Base-by-base conservation (phyloP, 2,329 filamentous ascomycete genomes). In the Dactylellina haptotyla region DNA sequence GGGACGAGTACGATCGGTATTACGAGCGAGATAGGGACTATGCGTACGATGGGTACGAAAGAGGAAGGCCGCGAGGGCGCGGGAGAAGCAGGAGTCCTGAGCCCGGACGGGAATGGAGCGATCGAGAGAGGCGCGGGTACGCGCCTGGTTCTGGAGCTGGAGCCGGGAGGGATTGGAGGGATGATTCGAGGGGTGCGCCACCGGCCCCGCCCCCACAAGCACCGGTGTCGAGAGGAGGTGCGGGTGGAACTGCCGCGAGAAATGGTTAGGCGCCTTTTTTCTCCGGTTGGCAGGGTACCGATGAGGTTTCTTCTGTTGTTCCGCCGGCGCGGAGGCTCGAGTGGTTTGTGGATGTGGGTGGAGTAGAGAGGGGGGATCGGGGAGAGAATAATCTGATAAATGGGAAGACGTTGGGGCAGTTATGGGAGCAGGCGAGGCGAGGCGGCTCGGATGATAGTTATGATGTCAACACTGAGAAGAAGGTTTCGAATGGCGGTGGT, bases 1-100 rank as follows among this genome's bases (percentile, higher is more conserved):
- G 67, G 9, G 67, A 72, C 5, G 67, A 56, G 9, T 72, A 72
- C 39, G 67, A 72, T 30, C 37, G 67, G n/a, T 72, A 72, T 18
- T 72, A 65, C 16, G 59, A 65, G 12, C 59, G 59, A 45, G 67
- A 72, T 9, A 30, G 67, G n/a, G 67, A 64, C 5, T 48, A 41
- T 37, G 59, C 34, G 16, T 48, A 45, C 10, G 56, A 45, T 9
- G 64, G 58, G 45, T 65, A 46, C 34, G 59, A 72, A 12, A 37
- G 56, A 34, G 39, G 43, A 8, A 43, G 61, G 18, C 1, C 30
- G 0, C n/a, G 37, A n/a, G 54, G 25, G 2, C 41, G 67, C 18
- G 67, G 67, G 4, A 28, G 67, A 5, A 72, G 67, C 23, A 26
- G 67, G n/a, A 72, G 67, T 37, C 67, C 67, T 2, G 45, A 57